phyloP scores from a whole-genome alignment of 768 basidiomycete species.

The Trametes sanguinea region DNA sequence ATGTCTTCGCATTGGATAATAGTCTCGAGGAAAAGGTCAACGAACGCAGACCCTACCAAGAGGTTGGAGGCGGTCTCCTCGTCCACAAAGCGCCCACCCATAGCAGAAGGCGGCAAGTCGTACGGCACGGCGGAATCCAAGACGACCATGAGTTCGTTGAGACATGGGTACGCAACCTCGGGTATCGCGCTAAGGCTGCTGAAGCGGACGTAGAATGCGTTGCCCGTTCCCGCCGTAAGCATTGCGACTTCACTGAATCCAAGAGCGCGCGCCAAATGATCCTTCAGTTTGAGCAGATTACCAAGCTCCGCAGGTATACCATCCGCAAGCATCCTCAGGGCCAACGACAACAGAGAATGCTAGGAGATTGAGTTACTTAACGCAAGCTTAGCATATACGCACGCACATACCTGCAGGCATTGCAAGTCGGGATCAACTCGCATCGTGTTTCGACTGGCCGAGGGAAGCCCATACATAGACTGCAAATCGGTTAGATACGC shows the following conservation, averaged over 20 bases:
- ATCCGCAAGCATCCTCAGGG: constrained; percentile 67
- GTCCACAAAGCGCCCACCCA: constrained; percentile 38
- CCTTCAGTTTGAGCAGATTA: constrained; percentile 62
- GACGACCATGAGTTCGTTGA: constrained; percentile 56
- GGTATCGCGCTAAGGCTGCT: constrained; percentile 47
- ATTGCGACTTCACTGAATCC: constrained; percentile 58
- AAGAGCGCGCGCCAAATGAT: constrained; percentile 45
- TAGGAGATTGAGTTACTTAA: constrained; percentile 28
- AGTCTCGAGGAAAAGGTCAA: constrained; percentile 58
- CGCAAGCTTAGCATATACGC: too few species aligned
- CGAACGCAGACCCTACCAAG: constrained; percentile 63
- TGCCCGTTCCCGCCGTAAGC: constrained; percentile 48
- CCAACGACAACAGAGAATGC: constrained; percentile 58
- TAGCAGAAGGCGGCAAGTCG: constrained; percentile 49
- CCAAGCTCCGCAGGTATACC: constrained; percentile 55
- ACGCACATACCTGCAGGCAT: constrained; percentile 44
- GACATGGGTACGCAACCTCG: constrained; percentile 50
- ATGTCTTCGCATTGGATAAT: constrained; percentile 51
- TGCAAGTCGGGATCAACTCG: constrained; percentile 49
- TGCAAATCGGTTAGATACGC: constrained; percentile 21
- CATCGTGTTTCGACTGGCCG: constrained; percentile 23
- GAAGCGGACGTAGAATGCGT: constrained; percentile 56
- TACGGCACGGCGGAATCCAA: constrained; percentile 60
- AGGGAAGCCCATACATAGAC: constrained; percentile 49
- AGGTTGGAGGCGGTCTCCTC: constrained; percentile 46